Evolutionary conservation across 2,329 filamentous ascomycete species (phyloP).

Genomic region (Apiospora rasikravindrae): DNA sequence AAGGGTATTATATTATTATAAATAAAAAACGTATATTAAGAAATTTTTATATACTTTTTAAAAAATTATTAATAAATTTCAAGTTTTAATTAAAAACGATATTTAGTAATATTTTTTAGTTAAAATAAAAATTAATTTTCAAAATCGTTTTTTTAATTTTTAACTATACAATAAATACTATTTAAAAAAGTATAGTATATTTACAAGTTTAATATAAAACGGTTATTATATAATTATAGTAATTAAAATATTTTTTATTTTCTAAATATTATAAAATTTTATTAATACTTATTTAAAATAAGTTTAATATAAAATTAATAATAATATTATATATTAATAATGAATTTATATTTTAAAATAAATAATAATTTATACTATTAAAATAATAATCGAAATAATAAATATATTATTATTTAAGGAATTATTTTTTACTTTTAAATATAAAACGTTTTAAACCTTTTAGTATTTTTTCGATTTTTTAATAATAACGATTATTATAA

Average conservation of each 20-base stretch:
- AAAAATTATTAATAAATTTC: background rate
- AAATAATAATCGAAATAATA: too few relatives aligned
- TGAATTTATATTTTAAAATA: background rate
- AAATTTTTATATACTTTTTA: background rate
- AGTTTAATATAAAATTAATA: background rate
- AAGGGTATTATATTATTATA: background rate
- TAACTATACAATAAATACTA: background rate
- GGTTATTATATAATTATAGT: background rate
- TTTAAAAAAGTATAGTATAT: background rate
- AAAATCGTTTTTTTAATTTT: background rate
- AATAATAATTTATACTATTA: background rate
- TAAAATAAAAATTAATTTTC: background rate
- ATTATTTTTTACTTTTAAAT: background rate
- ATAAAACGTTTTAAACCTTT: too few relatives aligned
- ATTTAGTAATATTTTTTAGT: background rate
- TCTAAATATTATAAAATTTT: background rate
- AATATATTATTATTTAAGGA: too few relatives aligned
- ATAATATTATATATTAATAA: background rate
- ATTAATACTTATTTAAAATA: background rate
- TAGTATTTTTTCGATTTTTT: too few relatives aligned
- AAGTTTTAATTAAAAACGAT: background rate
- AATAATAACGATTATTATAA: too few relatives aligned
- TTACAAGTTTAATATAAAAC: background rate
- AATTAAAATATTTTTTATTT: background rate
- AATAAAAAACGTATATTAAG: background rate